These are phyloP conservation scores for Ceratorhiza oryzae-sativae DNA, from an alignment of 1,284 basidiomycete species.

Conservation along the genomic window DNA sequence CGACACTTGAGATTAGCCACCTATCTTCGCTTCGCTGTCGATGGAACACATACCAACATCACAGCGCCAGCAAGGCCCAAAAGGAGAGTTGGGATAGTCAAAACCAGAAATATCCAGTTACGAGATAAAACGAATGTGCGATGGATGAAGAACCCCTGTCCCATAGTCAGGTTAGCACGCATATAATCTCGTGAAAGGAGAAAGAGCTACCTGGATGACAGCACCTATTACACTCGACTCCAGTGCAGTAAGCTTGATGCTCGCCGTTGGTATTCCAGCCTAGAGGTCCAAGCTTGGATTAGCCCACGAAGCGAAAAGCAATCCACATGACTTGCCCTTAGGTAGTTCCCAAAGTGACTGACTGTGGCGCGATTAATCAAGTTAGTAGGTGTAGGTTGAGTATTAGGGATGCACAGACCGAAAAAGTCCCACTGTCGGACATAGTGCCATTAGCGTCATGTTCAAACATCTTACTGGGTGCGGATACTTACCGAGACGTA, in stretches of 20 bases:
- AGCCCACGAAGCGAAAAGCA: background rate
- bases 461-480: background rate
- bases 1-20: background rate
- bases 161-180: background rate
- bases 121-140: constrained; percentile 33
- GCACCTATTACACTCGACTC: constrained; percentile 28
- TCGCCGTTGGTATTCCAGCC: constrained; percentile 1
- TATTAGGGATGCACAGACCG: background rate
- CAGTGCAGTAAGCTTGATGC: constrained; percentile 28
- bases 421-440: constrained; percentile 24
- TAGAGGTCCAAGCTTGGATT: background rate
- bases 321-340: background rate
- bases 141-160: constrained; percentile 33
- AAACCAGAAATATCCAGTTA: constrained; percentile 26
- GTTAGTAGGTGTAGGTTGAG: background rate
- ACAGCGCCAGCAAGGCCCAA: constrained; percentile 19
- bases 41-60: background rate
- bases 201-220: constrained; percentile 7
- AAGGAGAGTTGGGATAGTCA: constrained; percentile 28
- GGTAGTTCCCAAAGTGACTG: constrained; percentile 25
- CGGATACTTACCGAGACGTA: constrained; percentile 18
- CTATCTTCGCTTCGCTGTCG: background rate
- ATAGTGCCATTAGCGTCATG: background rate
- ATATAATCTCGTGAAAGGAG: background rate
- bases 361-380: constrained; percentile 12